phyloP scores from a whole-genome alignment of 1,284 basidiomycete species.

The Uromyces viciae-fabae region DNA sequence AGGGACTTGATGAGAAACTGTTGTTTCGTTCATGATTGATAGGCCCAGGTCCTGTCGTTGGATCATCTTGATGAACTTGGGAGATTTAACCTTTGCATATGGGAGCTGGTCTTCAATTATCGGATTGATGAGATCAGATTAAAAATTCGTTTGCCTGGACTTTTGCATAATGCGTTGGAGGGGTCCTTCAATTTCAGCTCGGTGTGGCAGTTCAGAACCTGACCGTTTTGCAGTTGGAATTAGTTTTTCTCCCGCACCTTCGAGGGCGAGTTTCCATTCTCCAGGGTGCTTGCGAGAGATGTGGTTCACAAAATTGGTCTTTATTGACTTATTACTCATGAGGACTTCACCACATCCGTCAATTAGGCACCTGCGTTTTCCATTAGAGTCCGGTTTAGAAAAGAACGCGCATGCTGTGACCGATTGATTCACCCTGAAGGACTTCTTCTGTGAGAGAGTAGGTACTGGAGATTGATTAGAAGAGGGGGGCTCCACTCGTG shows the following conservation, averaged over 20 bases:
- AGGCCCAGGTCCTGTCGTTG: background rate
- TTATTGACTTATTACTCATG: background rate
- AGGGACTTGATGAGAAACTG: background rate
- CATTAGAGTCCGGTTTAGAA: background rate
- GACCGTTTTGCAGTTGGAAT: background rate
- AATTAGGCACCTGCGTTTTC: background rate
- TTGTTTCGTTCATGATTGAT: background rate
- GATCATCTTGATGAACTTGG: slow-evolving; percentile 7
- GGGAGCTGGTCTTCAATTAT: background rate
- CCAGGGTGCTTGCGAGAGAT: background rate
- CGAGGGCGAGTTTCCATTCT: slow-evolving; percentile 4
- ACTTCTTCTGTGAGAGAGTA: background rate
- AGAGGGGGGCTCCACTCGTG: background rate
- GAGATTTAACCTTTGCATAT: background rate
- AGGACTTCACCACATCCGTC: background rate
- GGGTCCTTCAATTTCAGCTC: background rate
- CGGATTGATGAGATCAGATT: background rate
- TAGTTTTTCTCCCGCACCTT: background rate
- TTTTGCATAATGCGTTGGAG: slow-evolving; percentile 1
- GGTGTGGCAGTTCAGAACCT: background rate
- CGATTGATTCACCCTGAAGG: background rate
- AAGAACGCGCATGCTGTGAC: background rate
- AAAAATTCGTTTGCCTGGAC: background rate
- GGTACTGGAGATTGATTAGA: too few relatives aligned
- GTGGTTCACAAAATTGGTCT: slow-evolving; percentile 4